Evolutionary conservation across 1,284 basidiomycete species (phyloP).

Genomic region (Microbotryomycetes sp.): DNA sequence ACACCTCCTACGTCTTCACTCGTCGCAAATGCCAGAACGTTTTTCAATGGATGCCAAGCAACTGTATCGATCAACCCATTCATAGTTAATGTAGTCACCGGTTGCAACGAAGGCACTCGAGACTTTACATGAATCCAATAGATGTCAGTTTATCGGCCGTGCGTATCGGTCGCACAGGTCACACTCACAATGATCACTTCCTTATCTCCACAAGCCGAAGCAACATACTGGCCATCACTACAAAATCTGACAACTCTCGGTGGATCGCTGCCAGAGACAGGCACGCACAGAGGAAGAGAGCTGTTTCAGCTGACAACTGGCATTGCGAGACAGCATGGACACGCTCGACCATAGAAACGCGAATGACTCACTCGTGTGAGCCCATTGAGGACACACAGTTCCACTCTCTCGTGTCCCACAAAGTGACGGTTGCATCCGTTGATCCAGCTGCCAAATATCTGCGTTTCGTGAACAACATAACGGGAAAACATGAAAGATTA

Average conservation of each 20-base stretch:
- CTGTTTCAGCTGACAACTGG: background rate
- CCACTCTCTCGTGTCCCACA: slow-evolving; percentile 32
- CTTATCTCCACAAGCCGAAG: slow-evolving; percentile 6
- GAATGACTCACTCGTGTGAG: slow-evolving; percentile 23
- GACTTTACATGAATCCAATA: background rate
- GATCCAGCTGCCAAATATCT: slow-evolving; percentile 26
- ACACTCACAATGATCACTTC: slow-evolving; percentile 28
- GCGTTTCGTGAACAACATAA: background rate
- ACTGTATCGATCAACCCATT: slow-evolving; percentile 6
- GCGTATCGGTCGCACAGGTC: background rate
- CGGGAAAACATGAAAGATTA: background rate
- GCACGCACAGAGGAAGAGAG: no score
- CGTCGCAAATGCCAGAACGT: slow-evolving; percentile 27
- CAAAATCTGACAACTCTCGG: slow-evolving; percentile 21
- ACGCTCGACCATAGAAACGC: background rate
- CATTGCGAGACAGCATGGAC: no score
- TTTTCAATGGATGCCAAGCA: slow-evolving; percentile 29
- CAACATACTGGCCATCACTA: slow-evolving; percentile 28
- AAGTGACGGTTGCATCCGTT: slow-evolving; percentile 25
- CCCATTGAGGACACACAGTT: slow-evolving; percentile 20
- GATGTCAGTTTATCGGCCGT: background rate
- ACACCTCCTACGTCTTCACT: slow-evolving; percentile 7
- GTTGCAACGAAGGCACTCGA: slow-evolving; percentile 3
- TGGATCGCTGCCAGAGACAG: slow-evolving; percentile 11
- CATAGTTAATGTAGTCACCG: slow-evolving; percentile 7